phyloP scores from a whole-genome alignment of 139 green algal genomes.

The Haematococcus sp. region DNA sequence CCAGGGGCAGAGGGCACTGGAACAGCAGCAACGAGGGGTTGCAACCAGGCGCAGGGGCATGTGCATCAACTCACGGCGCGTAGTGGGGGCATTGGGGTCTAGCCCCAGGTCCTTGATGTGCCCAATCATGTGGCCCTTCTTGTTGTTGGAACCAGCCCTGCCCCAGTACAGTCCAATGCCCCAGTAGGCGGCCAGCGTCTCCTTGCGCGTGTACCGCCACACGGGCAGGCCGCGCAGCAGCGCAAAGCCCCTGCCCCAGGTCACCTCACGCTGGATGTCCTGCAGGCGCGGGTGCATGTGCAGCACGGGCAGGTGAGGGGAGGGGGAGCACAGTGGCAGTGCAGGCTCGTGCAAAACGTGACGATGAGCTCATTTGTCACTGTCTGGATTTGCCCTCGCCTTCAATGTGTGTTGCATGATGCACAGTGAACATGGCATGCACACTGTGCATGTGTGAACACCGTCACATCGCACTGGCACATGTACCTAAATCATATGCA shows the following conservation, averaged over 20 bases:
- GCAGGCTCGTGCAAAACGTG: too few species aligned
- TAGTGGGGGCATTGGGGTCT: conserved; percentile 45
- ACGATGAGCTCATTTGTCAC: too few species aligned
- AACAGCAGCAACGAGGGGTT: too few species aligned
- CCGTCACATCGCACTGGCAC: too few species aligned
- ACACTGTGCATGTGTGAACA: too few species aligned
- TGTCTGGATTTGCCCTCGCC: too few species aligned
- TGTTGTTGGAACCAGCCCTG: conserved; percentile 50
- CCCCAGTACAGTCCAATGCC: conserved; percentile 54
- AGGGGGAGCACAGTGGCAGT: too few species aligned
- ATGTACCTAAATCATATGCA: too few species aligned
- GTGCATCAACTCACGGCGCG: conserved; percentile 20
- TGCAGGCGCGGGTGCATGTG: conserved; percentile 13
- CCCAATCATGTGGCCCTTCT: conserved; percentile 65
- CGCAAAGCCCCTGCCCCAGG: conserved; percentile 54
- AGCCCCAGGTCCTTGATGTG: conserved; percentile 63
- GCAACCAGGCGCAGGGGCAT: too few species aligned
- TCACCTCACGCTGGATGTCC: conserved; percentile 33
- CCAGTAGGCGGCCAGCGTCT: conserved; percentile 48
- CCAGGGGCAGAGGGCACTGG: too few species aligned
- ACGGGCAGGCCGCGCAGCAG: conserved; percentile 58
- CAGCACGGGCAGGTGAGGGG: too few species aligned
- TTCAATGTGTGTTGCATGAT: not conserved
- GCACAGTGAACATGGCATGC: conserved; percentile 8
- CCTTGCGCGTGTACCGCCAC: conserved; percentile 38